These are phyloP conservation scores for Russula lepida DNA, from an alignment of 768 basidiomycete species.

Conservation along the genomic window DNA sequence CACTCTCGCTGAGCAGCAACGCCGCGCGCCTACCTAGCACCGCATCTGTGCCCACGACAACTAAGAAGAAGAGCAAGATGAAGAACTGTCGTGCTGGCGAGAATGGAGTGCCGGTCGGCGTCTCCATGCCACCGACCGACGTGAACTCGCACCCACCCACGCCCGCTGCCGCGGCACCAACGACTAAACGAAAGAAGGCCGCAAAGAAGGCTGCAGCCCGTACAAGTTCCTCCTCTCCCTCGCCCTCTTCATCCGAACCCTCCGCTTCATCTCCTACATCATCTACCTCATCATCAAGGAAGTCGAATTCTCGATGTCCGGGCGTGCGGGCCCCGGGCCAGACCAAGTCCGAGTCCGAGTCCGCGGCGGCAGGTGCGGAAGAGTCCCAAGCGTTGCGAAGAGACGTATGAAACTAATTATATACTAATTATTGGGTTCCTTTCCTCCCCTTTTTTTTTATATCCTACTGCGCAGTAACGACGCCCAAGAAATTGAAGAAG, in stretches of 20 bases:
- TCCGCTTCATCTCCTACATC: neutral
- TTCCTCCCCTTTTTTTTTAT: neutral
- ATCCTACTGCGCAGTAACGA: neutral
- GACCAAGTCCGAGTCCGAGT: neutral
- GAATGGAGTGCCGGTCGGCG: neutral
- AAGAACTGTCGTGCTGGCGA: neutral
- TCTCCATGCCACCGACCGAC: neutral
- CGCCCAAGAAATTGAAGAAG: neutral
- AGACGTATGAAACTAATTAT: neutral
- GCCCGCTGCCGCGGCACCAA: neutral
- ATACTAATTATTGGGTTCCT: neutral
- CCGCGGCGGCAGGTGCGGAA: neutral
- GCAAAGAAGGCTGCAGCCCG: neutral
- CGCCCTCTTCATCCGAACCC: neutral
- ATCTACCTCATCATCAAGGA: too few species aligned
- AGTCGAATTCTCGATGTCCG: too few species aligned
- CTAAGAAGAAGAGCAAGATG: neutral
- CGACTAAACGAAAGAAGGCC: neutral
- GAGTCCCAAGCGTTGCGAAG: neutral
- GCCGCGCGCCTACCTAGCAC: too few species aligned
- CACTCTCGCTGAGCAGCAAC: neutral
- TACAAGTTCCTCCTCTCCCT: neutral
- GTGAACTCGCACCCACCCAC: neutral
- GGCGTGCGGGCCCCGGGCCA: neutral
- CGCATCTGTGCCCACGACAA: neutral